Evolutionary conservation across 441 rosid species (phyloP).

Genomic region (Theobroma grandiflorum): DNA sequence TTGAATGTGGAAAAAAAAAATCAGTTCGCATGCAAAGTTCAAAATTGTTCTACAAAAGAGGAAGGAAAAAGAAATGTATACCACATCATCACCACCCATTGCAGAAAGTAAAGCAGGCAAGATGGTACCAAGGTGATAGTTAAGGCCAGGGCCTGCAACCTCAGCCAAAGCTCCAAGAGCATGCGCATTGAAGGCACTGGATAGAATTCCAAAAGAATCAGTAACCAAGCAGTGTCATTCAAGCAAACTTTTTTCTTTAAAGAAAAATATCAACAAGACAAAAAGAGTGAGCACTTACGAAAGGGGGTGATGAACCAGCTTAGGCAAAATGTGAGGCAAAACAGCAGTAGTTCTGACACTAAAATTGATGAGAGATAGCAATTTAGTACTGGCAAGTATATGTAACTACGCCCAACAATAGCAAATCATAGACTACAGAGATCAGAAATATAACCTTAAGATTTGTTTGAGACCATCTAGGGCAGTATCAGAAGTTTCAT

Average conservation of each 20-base stretch:
- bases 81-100: conserved; percentile 86
- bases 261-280: conserved; percentile 20
- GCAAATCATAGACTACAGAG: conserved; percentile 19
- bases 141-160: conserved; percentile 97
- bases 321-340: conserved; percentile 98
- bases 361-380: conserved; percentile 36
- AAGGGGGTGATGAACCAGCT: conserved; percentile 92
- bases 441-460: conserved; percentile 62
- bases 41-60: neutral
- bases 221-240: conserved; percentile 6
- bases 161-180: conserved; percentile 99
- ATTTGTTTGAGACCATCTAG: conserved; percentile 99
- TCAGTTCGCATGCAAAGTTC: neutral
- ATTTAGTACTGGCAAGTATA: conserved; percentile 32
- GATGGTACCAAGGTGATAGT: conserved; percentile 85
- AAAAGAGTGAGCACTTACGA: conserved; percentile 70
- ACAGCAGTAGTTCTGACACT: conserved; percentile 99
- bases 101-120: conserved; percentile 97
- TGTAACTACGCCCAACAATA: conserved; percentile 18
- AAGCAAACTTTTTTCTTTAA: conserved; percentile 18
- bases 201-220: conserved; percentile 37
- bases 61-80: conserved; percentile 26
- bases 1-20: neutral
- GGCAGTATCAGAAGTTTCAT: conserved; percentile 90
- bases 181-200: conserved; percentile 97